phyloP scores from a whole-genome alignment of 2,329 filamentous ascomycete species.

The Fusarium penzigii region DNA sequence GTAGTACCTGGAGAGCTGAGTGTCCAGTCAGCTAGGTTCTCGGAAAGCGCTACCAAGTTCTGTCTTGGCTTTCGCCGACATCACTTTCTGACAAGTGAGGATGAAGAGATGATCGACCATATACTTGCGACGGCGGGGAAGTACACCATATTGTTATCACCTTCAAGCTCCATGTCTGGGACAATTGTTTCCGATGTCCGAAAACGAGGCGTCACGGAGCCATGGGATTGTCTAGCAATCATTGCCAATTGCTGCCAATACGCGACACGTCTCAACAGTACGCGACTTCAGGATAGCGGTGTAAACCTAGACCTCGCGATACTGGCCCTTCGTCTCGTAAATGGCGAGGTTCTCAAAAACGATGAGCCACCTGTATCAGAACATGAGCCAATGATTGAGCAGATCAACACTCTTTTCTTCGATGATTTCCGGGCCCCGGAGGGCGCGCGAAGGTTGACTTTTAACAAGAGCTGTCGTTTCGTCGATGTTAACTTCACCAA shows the following conservation, averaged over 20 bases:
- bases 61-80: conserved; percentile 22
- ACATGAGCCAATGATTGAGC: conserved; percentile 6
- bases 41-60: conserved; percentile 23
- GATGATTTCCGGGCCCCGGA: conserved; percentile 17
- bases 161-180: conserved; percentile 28
- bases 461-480: conserved; percentile 31
- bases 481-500: conserved; percentile 14
- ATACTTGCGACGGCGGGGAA: conserved; percentile 28
- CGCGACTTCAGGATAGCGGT: conserved; percentile 6
- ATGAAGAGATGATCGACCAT: not conserved
- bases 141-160: conserved; percentile 25
- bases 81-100: not conserved
- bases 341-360: conserved; percentile 38
- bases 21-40: conserved; percentile 23
- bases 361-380: not conserved
- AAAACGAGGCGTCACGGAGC: conserved; percentile 16
- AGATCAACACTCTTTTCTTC: conserved; percentile 19
- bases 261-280: conserved; percentile 22
- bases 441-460: conserved; percentile 18
- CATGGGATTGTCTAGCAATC: conserved; percentile 32
- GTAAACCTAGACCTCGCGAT: conserved; percentile 26
- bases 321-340: conserved; percentile 32
- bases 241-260: conserved; percentile 38
- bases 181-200: conserved; percentile 28
- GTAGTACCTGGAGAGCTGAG: conserved; percentile 27